A percentile compares a stretch with the other conserved stretches of the same genome.
Conservation (phyloP, 2,329 filamentous ascomycete species). For the Botryotinia convoluta region DNA sequence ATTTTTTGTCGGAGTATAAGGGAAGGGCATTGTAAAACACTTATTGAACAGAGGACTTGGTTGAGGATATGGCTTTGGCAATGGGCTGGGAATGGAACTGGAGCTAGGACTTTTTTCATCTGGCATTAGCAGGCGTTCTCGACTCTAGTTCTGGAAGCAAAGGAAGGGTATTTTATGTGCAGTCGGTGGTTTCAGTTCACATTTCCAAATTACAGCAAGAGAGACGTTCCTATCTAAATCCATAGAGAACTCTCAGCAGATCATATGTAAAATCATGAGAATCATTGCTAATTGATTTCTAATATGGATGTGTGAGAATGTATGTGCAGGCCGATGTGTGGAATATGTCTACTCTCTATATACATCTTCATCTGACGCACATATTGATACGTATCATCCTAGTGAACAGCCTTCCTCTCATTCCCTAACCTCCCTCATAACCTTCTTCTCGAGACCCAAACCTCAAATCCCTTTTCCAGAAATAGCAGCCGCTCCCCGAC, state of each 20-base stretch:
- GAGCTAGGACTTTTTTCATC: neutral
- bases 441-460: neutral
- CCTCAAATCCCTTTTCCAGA: neutral
- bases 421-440: neutral
- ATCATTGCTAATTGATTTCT: neutral
- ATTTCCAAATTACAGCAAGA: neutral
- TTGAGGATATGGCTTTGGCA: slow-evolving; percentile 10
- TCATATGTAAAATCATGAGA: neutral
- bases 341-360: neutral
- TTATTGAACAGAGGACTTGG: slow-evolving; percentile 1
- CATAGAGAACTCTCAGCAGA: neutral
- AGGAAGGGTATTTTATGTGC: neutral
- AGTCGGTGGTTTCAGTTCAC: neutral
- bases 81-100: slow-evolving; percentile 7
- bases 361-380: neutral
- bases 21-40: slow-evolving; percentile 19
- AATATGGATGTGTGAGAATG: neutral
- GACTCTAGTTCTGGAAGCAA: neutral
- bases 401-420: neutral
- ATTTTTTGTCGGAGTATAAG: slow-evolving; percentile 11
- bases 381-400: neutral
- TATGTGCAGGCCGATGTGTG: neutral
- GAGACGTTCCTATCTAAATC: neutral
- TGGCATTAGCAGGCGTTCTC: slow-evolving; percentile 12
- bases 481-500: slow-evolving; percentile 10